These are phyloP conservation scores for Wickerhamomyces hampshirensis DNA, from an alignment of 805 yeast genomes.

Conservation along the genomic window DNA sequence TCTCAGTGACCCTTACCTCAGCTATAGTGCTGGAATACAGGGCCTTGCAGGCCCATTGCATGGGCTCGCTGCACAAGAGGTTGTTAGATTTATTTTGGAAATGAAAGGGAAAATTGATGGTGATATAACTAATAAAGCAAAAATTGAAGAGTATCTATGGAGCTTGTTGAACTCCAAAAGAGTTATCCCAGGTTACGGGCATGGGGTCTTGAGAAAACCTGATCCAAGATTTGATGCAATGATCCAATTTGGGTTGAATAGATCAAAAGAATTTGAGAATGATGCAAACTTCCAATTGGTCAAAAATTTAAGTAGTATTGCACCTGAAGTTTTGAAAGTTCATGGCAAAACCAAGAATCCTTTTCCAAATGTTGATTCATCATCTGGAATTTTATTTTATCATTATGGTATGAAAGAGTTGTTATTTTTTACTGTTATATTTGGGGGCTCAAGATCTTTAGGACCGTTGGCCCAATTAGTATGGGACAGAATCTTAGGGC, in stretches of 20 bases:
- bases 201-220: slow-evolving; percentile 78
- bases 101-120: slow-evolving; percentile 46
- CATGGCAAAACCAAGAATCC: slow-evolving; percentile 88
- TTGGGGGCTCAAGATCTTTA: slow-evolving; percentile 77
- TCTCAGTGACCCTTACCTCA: slow-evolving; percentile 67
- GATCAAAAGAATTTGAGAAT: slow-evolving; percentile 50
- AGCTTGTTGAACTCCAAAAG: slow-evolving; percentile 63
- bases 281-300: slow-evolving; percentile 66
- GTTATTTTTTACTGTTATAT: slow-evolving; percentile 72
- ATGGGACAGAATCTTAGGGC: slow-evolving; percentile 71
- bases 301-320: slow-evolving; percentile 58
- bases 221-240: slow-evolving; percentile 79
- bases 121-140: slow-evolving; percentile 29
- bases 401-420: slow-evolving; percentile 75
- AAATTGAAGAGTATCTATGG: slow-evolving; percentile 69
- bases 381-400: slow-evolving; percentile 72
- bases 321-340: slow-evolving; percentile 67
- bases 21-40: slow-evolving; percentile 73
- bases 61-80: slow-evolving; percentile 85
- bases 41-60: slow-evolving; percentile 87
- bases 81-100: slow-evolving; percentile 64
- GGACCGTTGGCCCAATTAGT: slow-evolving; percentile 78
- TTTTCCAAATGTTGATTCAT: slow-evolving; percentile 79
- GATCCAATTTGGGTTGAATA: slow-evolving; percentile 56
- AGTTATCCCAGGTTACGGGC: slow-evolving; percentile 87